Evolutionary conservation across 805 yeast species (phyloP).

Genomic region (Kuraishia piskuri): DNA sequence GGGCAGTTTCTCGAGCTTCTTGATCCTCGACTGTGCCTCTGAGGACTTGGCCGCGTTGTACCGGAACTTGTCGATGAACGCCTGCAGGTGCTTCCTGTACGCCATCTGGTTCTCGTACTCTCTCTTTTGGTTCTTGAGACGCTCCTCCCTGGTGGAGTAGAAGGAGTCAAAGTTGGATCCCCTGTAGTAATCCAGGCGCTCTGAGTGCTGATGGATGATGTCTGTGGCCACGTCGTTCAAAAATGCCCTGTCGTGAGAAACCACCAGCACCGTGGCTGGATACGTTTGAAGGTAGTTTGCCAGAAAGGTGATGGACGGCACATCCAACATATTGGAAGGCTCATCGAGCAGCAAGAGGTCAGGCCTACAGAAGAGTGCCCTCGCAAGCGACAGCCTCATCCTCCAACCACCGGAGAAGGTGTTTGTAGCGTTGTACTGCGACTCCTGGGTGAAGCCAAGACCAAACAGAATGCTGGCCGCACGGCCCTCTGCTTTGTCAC

Average conservation of each 20-base stretch:
- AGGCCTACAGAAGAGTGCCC: slow-evolving; percentile 96
- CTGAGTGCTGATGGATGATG: slow-evolving; percentile 95
- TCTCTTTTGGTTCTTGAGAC: slow-evolving; percentile 84
- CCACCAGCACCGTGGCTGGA: slow-evolving; percentile 88
- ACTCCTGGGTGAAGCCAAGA: slow-evolving; percentile 83
- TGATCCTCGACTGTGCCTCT: slow-evolving; percentile 97
- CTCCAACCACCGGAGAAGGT: slow-evolving; percentile 99
- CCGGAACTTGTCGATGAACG: slow-evolving; percentile 91
- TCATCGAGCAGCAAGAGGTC: slow-evolving; percentile 91
- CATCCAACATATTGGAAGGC: slow-evolving; percentile 99
- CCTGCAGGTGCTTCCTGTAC: slow-evolving; percentile 85
- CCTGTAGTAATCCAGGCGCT: slow-evolving; percentile 90
- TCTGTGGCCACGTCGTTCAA: slow-evolving; percentile 97
- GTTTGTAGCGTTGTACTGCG: slow-evolving; percentile 79
- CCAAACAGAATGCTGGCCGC: slow-evolving; percentile 93
- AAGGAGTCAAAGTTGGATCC: slow-evolving; percentile 91
- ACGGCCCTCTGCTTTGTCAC: slow-evolving; percentile 94
- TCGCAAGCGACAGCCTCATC: slow-evolving; percentile 96
- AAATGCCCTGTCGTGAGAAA: slow-evolving; percentile 96
- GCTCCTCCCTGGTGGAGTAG: slow-evolving; percentile 89
- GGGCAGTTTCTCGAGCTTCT: slow-evolving; percentile 92
- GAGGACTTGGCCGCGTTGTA: slow-evolving; percentile 96
- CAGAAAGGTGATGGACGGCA: slow-evolving; percentile 91
- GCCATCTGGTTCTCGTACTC: slow-evolving; percentile 99
- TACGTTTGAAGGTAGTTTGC: slow-evolving; percentile 86